These are phyloP conservation scores for Cladosporium sp. DNA, from an alignment of 2,329 filamentous ascomycete genomes.

Conservation along the genomic window DNA sequence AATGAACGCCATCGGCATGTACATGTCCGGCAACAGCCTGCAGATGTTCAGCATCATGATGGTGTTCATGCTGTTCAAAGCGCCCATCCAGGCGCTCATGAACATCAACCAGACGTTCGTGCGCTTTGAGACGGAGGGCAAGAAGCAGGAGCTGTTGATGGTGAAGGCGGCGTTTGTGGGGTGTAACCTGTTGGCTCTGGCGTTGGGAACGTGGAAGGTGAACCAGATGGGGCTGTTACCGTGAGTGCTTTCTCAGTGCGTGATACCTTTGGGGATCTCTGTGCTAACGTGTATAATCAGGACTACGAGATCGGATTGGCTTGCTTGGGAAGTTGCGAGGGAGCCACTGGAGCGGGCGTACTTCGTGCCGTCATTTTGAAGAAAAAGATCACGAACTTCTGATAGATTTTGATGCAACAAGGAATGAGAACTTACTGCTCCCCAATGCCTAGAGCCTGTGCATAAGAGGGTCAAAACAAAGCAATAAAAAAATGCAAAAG, in stretches of 20 bases:
- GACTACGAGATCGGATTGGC: conserved; percentile 94
- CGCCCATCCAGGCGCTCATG: conserved; percentile 78
- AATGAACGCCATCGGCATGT: conserved; percentile 99
- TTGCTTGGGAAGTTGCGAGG: conserved; percentile 85
- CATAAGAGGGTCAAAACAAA: too few species aligned
- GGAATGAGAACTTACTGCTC: too few species aligned
- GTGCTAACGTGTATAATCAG: conserved; percentile 42
- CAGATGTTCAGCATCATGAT: conserved; percentile 99
- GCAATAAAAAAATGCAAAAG: too few species aligned
- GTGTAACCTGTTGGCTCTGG: conserved; percentile 81
- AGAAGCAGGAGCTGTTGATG: conserved; percentile 66
- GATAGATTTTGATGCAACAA: neutral
- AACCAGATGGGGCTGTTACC: conserved; percentile 94
- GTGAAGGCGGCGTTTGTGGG: conserved; percentile 85
- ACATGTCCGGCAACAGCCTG: conserved; percentile 97
- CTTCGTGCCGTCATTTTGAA: conserved; percentile 25
- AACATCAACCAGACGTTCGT: conserved; percentile 84
- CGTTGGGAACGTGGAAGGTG: conserved; percentile 89
- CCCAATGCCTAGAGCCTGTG: too few species aligned
- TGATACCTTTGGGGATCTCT: neutral
- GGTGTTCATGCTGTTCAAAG: conserved; percentile 99
- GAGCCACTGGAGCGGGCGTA: conserved; percentile 61
- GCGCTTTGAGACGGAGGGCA: conserved; percentile 80
- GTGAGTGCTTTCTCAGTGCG: conserved; percentile 49
- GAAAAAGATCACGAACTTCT: neutral